Base-by-base conservation (phyloP, 495 filamentous ascomycete species). In the Penicillium argentinense region DNA sequence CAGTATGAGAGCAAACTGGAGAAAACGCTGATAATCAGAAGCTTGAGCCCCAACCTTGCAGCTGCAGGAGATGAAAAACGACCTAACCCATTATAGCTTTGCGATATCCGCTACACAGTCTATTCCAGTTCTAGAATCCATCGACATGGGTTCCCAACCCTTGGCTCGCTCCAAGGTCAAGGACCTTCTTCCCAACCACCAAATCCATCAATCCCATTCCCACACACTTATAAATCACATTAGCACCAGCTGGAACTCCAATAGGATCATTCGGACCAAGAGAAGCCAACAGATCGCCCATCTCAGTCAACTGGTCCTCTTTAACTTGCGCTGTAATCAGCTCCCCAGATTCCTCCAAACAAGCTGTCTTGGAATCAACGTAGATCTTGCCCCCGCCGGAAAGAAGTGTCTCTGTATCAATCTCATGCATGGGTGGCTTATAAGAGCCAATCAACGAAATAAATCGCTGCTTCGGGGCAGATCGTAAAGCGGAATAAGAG, bases 281-380 rank as follows among this genome's bases (percentile, higher is more conserved):
- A 45, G 66, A 54, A 73, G 86, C 85, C 37, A 90, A 76, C 46
- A 96, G 54, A 57, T 95, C 90, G 1, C 91, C 91, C 27, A 91
- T 75, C 76, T 98, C 91, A 6, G 91, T 79, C 22, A 97, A 68
- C 50, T 95, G 81, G 14, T 78, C 74, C 5, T 81, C 75, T 25
- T 64, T 63, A 4, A 97, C 60, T 6, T 79, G 78, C 0, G 88
- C 89, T 51, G 84, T 78, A 26, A 92, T 89, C 42, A 98, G 67
- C 74, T 98, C 93, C 2, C 93, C 93, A 0, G 91, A 84, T 59
- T 97, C 91, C 57, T 83, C 80, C 51, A 96, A 56, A 59, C 88
- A 92, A 9, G 85, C 87, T 23, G 86, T 79, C 17, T 86, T 72
- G 2, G 84, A 88, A 60, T 97, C 92, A 13, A 97, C 92, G 24